Base-by-base conservation (phyloP, 176 grass and related monocot genomes). In the Oryza brachyantha region DNA sequence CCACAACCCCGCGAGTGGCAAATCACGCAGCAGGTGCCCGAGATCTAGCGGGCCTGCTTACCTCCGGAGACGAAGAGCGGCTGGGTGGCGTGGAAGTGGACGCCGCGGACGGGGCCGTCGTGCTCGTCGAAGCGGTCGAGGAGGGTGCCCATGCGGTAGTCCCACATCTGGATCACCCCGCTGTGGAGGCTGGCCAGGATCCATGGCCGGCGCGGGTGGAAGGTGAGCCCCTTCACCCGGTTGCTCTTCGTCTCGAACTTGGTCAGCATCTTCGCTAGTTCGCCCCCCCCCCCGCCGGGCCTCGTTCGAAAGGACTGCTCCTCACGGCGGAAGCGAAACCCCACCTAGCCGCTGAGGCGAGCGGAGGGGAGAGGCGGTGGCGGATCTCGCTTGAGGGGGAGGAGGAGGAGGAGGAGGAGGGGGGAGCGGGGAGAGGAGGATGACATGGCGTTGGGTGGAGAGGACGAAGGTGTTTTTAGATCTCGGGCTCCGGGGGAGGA, bases 91-190 rank as follows among this genome's bases (percentile, higher is more conserved):
- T 97, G 91, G 84, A 97, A 97, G 86, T 97, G 93, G 69, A 93
- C 90, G 70, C 86, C 93, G 28, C 91, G 88, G 0, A 97, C 93
- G 72, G 93, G 90, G 9, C 93, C 93, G 37, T 97, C 93, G 68
- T 97, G 93, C 78, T 97, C 93, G 80, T 97, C 86, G 79, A 97
- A 97, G 81, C 93, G 93, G 86, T 97, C 86, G 70, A 97, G 88
- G 48, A 97, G 93, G 38, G 93, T 93, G 36, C 90, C 93, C 88
- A 97, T 91, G 66, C 93, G 81, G 81, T 97, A 97, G 83, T 97
- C 93, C 93, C 90, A 97, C 82, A 97, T 86, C 77, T 97, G 93
- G 83, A 97, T 84, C 43, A 91, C 93, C 22, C 90, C 93, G 79
- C 93, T 97, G 86, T 97, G 93, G 88, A 97, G 89, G 68, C 88